phyloP scores from a whole-genome alignment of 2,329 filamentous ascomycete genomes.

The Verticillium albo-atrum region DNA sequence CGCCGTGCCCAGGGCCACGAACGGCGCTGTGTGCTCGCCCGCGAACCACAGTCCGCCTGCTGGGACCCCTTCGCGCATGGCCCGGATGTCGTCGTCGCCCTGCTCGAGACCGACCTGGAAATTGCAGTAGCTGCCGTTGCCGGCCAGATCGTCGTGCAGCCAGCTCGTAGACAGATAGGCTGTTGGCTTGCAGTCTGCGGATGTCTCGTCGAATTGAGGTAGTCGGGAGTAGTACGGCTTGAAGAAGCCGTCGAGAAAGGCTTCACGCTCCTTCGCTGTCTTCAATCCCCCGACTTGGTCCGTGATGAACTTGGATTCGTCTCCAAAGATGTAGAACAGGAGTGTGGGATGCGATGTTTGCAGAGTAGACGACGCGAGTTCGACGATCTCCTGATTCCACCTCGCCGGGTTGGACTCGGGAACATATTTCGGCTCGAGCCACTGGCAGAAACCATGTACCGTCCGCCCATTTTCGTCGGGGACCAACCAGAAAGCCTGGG shows the following conservation, averaged over 20 bases:
- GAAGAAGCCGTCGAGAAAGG: slow-evolving; percentile 63
- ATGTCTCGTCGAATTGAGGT: slow-evolving; percentile 55
- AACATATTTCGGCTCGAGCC: slow-evolving; percentile 68
- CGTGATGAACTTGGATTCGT: slow-evolving; percentile 53
- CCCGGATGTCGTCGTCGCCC: slow-evolving; percentile 68
- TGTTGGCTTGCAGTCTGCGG: slow-evolving; percentile 56
- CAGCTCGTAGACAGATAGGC: slow-evolving; percentile 69
- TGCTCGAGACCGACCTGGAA: slow-evolving; percentile 72
- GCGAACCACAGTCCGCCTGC: slow-evolving; percentile 76
- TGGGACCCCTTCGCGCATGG: slow-evolving; percentile 57
- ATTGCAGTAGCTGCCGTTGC: slow-evolving; percentile 79
- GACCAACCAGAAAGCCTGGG: slow-evolving; percentile 66
- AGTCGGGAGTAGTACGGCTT: slow-evolving; percentile 73
- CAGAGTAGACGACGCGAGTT: slow-evolving; percentile 62
- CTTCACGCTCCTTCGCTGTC: slow-evolving; percentile 42
- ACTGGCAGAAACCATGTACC: slow-evolving; percentile 68
- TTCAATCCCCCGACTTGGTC: slow-evolving; percentile 34
- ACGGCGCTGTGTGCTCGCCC: slow-evolving; percentile 86
- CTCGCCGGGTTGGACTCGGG: slow-evolving; percentile 52
- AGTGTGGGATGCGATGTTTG: slow-evolving; percentile 69
- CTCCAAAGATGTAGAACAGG: slow-evolving; percentile 75
- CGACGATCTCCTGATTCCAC: slow-evolving; percentile 76
- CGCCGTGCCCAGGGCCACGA: slow-evolving; percentile 81
- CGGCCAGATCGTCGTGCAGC: slow-evolving; percentile 73
- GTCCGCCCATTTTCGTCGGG: slow-evolving; percentile 33